phyloP scores from a whole-genome alignment of 176 grass and related monocot genomes.

The Juncus effusus region DNA sequence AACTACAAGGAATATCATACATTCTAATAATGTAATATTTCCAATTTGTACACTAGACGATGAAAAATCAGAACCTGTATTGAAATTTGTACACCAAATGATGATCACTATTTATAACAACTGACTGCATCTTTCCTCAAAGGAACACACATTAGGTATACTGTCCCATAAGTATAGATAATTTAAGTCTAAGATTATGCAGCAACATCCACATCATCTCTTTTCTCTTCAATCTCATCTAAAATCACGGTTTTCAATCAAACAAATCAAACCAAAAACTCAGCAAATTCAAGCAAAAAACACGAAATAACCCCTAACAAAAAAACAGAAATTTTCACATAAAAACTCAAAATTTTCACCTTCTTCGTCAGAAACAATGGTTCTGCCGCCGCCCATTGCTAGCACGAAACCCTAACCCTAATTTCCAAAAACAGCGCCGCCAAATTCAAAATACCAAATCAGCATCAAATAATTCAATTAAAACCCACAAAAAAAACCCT shows the following conservation, averaged over 20 bases:
- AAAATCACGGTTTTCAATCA: conserved; percentile 20
- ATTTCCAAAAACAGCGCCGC: conserved; percentile 22
- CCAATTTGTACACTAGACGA: too few species aligned
- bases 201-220: conserved; percentile 21
- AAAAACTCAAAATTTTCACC: conserved; percentile 31
- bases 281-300: neutral
- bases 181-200: too few species aligned
- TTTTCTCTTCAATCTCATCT: conserved; percentile 61
- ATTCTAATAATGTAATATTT: too few species aligned
- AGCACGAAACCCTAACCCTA: conserved; percentile 45
- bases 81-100: too few species aligned
- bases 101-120: too few species aligned
- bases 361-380: conserved; percentile 66
- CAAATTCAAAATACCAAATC: neutral
- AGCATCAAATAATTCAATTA: neutral
- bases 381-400: conserved; percentile 41
- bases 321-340: neutral
- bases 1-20: too few species aligned
- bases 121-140: too few species aligned
- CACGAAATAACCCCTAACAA: conserved; percentile 1
- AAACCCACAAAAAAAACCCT: conserved; percentile 7
- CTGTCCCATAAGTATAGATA: too few species aligned
- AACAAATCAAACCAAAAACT: conserved; percentile 26
- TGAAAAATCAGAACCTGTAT: too few species aligned
- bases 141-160: too few species aligned